Evolutionary conservation across 2,329 filamentous ascomycete species (phyloP).

Genomic region (Dothideomycetes sp.): DNA sequence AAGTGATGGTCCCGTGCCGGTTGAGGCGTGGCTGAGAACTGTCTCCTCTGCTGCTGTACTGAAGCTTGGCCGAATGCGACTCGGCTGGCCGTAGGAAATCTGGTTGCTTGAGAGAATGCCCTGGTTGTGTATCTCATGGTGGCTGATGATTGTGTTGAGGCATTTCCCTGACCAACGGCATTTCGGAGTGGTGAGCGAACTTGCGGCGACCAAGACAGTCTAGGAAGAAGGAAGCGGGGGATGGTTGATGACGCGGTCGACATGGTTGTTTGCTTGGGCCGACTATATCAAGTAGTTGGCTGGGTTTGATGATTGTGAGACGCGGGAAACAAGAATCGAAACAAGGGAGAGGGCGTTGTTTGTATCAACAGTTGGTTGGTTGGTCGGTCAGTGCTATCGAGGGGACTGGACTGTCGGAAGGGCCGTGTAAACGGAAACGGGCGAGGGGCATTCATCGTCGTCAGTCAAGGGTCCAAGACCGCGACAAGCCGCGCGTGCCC

Average conservation of each 20-base stretch:
- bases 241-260: slow-evolving; percentile 18
- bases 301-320: not conserved
- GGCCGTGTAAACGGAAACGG: slow-evolving; percentile 3
- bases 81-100: not conserved
- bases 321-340: slow-evolving; percentile 6
- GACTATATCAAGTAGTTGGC: too few species aligned
- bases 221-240: slow-evolving; percentile 32
- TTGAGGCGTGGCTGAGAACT: slow-evolving; percentile 59
- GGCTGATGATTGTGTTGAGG: slow-evolving; percentile 12
- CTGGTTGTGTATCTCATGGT: slow-evolving; percentile 8
- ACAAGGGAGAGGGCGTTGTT: slow-evolving; percentile 13
- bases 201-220: slow-evolving; percentile 25
- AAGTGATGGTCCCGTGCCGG: slow-evolving; percentile 80
- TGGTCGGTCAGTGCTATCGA: too few species aligned
- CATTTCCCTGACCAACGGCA: slow-evolving; percentile 1
- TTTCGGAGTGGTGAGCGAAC: not conserved
- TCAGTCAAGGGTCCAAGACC: too few species aligned
- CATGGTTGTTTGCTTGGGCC: too few species aligned
- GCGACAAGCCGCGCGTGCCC: too few species aligned
- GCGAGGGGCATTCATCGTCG: too few species aligned
- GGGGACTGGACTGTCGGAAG: slow-evolving; percentile 8
- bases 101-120: slow-evolving; percentile 6
- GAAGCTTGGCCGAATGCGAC: slow-evolving; percentile 3
- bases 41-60: slow-evolving; percentile 15
- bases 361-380: too few species aligned